Percentiles rank a stretch among this genome's conserved stretches.
Evolutionary conservation across 106 monocot genomes (phyloP).

Genomic region (Dendrobium chrysotoxum): DNA sequence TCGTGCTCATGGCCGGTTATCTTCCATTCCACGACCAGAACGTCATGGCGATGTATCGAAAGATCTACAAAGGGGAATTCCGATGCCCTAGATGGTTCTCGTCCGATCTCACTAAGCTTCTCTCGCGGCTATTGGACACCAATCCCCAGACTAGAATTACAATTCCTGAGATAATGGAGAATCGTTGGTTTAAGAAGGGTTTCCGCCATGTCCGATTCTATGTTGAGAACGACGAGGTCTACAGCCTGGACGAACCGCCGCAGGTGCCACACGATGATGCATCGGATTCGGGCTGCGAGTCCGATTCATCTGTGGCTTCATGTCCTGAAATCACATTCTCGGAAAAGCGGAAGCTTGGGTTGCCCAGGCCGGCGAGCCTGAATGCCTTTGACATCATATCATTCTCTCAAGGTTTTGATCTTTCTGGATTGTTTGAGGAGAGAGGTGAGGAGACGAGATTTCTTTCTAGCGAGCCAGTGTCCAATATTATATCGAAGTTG

Average conservation of each 20-base stretch:
- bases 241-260: slow-evolving; percentile 14
- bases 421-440: slow-evolving; percentile 18
- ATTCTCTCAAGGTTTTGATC: slow-evolving; percentile 10
- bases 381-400: slow-evolving; percentile 20
- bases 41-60: slow-evolving; percentile 31
- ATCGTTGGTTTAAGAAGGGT: slow-evolving; percentile 46
- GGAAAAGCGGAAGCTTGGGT: slow-evolving; percentile 2
- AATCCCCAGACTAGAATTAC: slow-evolving; percentile 32
- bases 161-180: slow-evolving; percentile 45
- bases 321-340: not conserved
- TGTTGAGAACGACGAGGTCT: slow-evolving; percentile 34
- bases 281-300: slow-evolving; percentile 25
- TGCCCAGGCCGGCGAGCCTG: slow-evolving; percentile 15
- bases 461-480: slow-evolving; percentile 11
- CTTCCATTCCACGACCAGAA: slow-evolving; percentile 41
- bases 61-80: slow-evolving; percentile 44
- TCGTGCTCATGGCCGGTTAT: slow-evolving; percentile 48
- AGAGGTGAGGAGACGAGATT: slow-evolving; percentile 10
- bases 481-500: slow-evolving; percentile 5
- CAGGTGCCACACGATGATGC: not conserved
- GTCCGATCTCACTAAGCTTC: slow-evolving; percentile 20
- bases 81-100: slow-evolving; percentile 50
- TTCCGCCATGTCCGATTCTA: slow-evolving; percentile 36
- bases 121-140: slow-evolving; percentile 26
- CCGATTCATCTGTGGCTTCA: slow-evolving; percentile 18